Evolutionary conservation across 2,329 filamentous ascomycete genomes (phyloP), one percentile per base, ranked within the genome.

Genomic region (Pseudomassariella vexata): DNA sequence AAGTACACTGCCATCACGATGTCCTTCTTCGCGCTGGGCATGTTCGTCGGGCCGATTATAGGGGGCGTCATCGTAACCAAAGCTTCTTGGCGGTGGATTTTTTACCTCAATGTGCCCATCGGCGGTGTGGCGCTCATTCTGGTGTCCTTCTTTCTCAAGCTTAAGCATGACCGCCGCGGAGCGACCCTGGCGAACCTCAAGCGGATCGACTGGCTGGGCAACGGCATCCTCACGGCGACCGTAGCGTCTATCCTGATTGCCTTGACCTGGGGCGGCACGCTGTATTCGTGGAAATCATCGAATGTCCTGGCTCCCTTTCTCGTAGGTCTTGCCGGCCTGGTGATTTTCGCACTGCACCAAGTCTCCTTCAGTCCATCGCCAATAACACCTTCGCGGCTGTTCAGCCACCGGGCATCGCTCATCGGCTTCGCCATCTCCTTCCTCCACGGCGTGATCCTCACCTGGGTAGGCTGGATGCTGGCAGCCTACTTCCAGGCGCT

Each of bases 401-500:
- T n/a, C n/a, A n/a, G 47, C 68, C 15, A 68, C 70, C 49, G 44
- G 43, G 2, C 66, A 63, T 38, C 51, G 57, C 5, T 68, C 64
- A 4, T 47, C 37, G 0, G 25, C 38, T 2, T 55, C 26, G 23
- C 46, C 2, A 30, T 55, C 7, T 56, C 51, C 3, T 57, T 63
- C 27, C 26, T 65, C 4, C 50, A 59, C 19, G 46, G 46, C 8
- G 34, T 65, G 6, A 37, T 61, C 6, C 35, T 50, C 2, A 49
- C 48, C 28, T 57, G 55, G 46, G 38, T 50, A 11, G 39, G 48
- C 25, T 56, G 51, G 41, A 62, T 60, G 35, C 35, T 63, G 5
- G 54, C 60, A 0, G 35, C 62, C 14, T 63, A 63, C 40, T 61
- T 65, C 41, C 59, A 65, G 32, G 51, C 46, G 3, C 52, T 64